Conservation (phyloP, 2,329 filamentous ascomycete species). For the Zopfia rhizophila region DNA sequence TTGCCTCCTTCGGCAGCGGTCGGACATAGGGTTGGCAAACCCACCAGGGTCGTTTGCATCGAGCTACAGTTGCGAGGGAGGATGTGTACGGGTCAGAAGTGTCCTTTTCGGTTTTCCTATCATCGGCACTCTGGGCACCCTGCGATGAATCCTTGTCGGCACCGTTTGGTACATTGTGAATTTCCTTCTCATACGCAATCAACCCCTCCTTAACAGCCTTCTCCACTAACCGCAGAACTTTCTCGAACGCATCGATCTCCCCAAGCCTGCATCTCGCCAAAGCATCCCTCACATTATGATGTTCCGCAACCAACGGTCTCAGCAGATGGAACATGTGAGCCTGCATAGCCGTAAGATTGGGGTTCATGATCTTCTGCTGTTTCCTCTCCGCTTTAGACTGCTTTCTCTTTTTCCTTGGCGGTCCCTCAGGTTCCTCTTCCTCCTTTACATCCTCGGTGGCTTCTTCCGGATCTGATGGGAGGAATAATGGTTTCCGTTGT, state of each 20-base stretch:
- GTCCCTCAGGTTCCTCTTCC: slow-evolving; percentile 35
- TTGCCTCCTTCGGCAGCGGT: slow-evolving; percentile 86
- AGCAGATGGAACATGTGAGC: slow-evolving; percentile 93
- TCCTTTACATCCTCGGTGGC: slow-evolving; percentile 5
- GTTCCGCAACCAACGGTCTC: slow-evolving; percentile 79
- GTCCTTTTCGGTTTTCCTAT: slow-evolving; percentile 33
- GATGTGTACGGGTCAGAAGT: slow-evolving; percentile 60
- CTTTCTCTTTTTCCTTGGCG: slow-evolving; percentile 49
- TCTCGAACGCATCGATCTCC: slow-evolving; percentile 80
- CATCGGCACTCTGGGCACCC: slow-evolving; percentile 20
- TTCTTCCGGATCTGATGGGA: slow-evolving; percentile 64
- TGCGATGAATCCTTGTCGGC: not conserved
- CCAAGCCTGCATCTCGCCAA: slow-evolving; percentile 75
- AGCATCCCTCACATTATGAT: slow-evolving; percentile 87
- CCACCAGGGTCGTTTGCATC: slow-evolving; percentile 88
- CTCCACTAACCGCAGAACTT: slow-evolving; percentile 80
- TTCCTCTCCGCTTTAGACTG: slow-evolving; percentile 57
- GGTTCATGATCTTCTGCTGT: slow-evolving; percentile 59
- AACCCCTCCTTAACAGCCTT: slow-evolving; percentile 77
- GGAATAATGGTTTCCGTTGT: slow-evolving; percentile 74
- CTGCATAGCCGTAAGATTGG: slow-evolving; percentile 84
- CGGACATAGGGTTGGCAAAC: slow-evolving; percentile 87
- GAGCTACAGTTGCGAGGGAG: slow-evolving; percentile 72
- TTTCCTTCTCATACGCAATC: slow-evolving; percentile 67
- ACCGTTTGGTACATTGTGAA: slow-evolving; percentile 8